Base-by-base conservation (phyloP, 1,139 yeast species). In the Yamadazyma mexicana region DNA sequence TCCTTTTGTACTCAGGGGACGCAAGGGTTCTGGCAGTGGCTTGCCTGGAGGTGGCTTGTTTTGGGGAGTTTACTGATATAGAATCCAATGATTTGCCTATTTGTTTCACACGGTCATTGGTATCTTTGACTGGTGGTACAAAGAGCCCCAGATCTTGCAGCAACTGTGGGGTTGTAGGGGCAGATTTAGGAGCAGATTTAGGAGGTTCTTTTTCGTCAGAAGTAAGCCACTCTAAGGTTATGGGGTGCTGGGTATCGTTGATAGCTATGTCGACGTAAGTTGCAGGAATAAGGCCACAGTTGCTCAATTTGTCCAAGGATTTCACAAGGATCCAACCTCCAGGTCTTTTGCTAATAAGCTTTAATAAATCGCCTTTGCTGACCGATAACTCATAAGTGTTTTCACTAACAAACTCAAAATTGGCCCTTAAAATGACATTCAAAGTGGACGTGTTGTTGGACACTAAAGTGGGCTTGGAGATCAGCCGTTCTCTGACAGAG, bases 291-390 rank as follows among this genome's bases (percentile, higher is more conserved):
- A 71, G 48, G 0, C 76, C 77, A 2, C 72, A 70, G 5, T 49
- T 46, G 9, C 49, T 46, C 27, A 71, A 46, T 41, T 62, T 61
- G 44, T 71, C 75, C 40, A 71, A 61, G 37, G 59, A 68, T 45
- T 71, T 69, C 31, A 70, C 76, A 42, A 69, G 51, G 4, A 71
- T 46, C 77, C 77, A 71, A 2, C 76, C 77, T 43, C 66, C 62
- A 3, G 66, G 66, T 6, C 62, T 65, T 22, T 65, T 50, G 40
- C 67, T 72, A 30, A 71, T 48, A 32, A 70, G 56, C 48, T 69
- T 71, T 31, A 71, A 49, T 24, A 69, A 57, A 40, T 68, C 75
- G 4, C 76, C 76, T 45, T 67, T 66, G 11, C 51, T 52, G 5
- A 68, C 58, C 14, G 64, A 47, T 33, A 71, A 58, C 46, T 71